Percentiles rank a stretch among this genome's conserved stretches.
phyloP scores from a whole-genome alignment of 805 yeast genomes.

The Ogataea philodendri region DNA sequence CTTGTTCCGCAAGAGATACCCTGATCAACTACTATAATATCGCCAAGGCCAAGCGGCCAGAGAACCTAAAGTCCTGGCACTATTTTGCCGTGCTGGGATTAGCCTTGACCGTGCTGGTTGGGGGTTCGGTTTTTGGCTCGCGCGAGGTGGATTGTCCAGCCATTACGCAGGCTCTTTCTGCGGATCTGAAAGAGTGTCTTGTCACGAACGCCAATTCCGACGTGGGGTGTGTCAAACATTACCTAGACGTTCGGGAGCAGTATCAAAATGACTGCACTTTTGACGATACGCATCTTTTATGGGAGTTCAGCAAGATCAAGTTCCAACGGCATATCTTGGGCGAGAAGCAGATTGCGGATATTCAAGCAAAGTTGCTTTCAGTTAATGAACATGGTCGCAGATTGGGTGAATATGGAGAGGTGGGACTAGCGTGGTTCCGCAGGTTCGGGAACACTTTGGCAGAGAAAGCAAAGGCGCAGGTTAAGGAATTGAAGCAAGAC shows the following conservation, averaged over 20 bases:
- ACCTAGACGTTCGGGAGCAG: slow-evolving; percentile 10
- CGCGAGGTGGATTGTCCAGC: slow-evolving; percentile 10
- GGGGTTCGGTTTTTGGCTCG: slow-evolving; percentile 6
- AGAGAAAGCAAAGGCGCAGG: neutral
- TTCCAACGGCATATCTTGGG: slow-evolving; percentile 1
- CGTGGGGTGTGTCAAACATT: slow-evolving; percentile 12
- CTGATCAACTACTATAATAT: neutral
- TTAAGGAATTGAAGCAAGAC: too few relatives aligned
- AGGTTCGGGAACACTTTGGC: slow-evolving; percentile 1
- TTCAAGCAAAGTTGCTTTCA: neutral
- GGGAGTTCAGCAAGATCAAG: slow-evolving; percentile 5
- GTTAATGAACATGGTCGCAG: slow-evolving; percentile 2
- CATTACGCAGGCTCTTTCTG: slow-evolving; percentile 5
- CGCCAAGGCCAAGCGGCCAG: slow-evolving; percentile 2
- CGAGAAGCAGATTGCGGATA: slow-evolving; percentile 1
- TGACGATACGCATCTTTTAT: slow-evolving; percentile 10
- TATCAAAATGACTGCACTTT: slow-evolving; percentile 14
- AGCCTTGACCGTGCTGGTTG: slow-evolving; percentile 14
- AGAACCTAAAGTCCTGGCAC: slow-evolving; percentile 17
- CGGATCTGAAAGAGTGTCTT: slow-evolving; percentile 12
- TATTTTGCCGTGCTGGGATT: slow-evolving; percentile 13
- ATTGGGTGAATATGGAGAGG: neutral
- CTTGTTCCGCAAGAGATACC: neutral
- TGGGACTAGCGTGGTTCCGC: slow-evolving; percentile 7
- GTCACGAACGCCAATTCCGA: slow-evolving; percentile 7